These are phyloP conservation scores for Pichia membranifaciens DNA, from an alignment of 805 yeast species.

Conservation along the genomic window DNA sequence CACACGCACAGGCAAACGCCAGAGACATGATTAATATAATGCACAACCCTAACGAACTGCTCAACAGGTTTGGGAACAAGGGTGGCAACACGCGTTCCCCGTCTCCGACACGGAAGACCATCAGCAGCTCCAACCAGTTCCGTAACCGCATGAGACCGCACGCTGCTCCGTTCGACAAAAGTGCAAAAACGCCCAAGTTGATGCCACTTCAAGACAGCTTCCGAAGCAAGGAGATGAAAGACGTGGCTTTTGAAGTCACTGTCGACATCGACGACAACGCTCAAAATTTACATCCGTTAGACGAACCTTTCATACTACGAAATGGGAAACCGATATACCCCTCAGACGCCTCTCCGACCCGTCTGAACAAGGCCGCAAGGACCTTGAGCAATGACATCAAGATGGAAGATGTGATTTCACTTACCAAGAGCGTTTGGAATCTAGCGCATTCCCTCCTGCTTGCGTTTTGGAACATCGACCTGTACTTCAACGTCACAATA, in stretches of 20 bases:
- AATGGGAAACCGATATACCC: conserved; percentile 17
- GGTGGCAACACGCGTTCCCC: too few species aligned
- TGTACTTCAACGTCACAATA: conserved; percentile 23
- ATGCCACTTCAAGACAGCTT: not conserved
- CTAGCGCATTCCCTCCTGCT: conserved; percentile 9
- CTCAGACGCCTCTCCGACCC: not conserved
- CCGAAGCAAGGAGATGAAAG: conserved; percentile 14
- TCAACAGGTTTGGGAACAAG: not conserved
- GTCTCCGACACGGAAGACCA: not conserved
- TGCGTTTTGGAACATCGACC: conserved; percentile 25
- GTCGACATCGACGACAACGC: conserved; percentile 9
- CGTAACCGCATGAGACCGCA: not conserved
- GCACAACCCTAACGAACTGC: not conserved
- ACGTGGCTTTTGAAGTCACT: conserved; percentile 28
- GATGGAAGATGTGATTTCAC: conserved; percentile 16
- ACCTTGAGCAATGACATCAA: not conserved
- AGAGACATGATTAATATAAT: not conserved
- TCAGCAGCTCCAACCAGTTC: not conserved
- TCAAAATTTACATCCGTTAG: conserved; percentile 28
- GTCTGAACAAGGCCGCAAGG: not conserved
- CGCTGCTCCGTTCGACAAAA: not conserved
- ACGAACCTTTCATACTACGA: conserved; percentile 23
- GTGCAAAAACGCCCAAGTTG: not conserved
- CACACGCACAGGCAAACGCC: too few species aligned
- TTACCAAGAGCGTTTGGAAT: conserved; percentile 10